Evolutionary conservation across 1,139 yeast genomes (phyloP).

Genomic region (Arxiozyma slooffiae): DNA sequence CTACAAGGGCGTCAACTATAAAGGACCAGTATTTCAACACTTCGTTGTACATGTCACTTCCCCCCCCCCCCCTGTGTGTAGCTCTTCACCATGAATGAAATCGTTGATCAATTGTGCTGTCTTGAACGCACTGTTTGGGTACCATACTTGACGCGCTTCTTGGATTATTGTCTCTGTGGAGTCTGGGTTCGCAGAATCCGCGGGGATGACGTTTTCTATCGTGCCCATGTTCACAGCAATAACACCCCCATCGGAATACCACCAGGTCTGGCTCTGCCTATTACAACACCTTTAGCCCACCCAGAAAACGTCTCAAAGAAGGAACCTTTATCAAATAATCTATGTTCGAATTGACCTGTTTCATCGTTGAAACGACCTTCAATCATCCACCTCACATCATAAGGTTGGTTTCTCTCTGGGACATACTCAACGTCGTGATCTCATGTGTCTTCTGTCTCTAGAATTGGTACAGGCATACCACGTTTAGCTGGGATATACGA

Average conservation of each 20-base stretch:
- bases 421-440: slow-evolving; percentile 80
- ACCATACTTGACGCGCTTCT: slow-evolving; percentile 99
- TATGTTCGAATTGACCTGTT: slow-evolving; percentile 56
- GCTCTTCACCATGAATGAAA: slow-evolving; percentile 94
- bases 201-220: slow-evolving; percentile 83
- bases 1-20: slow-evolving; percentile 94
- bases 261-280: slow-evolving; percentile 96
- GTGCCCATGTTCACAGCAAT: slow-evolving; percentile 90
- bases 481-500: slow-evolving; percentile 92
- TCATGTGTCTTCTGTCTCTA: slow-evolving; percentile 78
- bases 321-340: slow-evolving; percentile 83
- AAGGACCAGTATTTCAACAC: slow-evolving; percentile 92
- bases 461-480: slow-evolving; percentile 82
- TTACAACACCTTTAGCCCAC: slow-evolving; percentile 98
- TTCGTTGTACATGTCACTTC: slow-evolving; percentile 98
- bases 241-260: slow-evolving; percentile 97
- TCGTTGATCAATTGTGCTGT: slow-evolving; percentile 97
- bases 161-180: slow-evolving; percentile 80
- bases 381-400: slow-evolving; percentile 93
- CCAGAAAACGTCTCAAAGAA: slow-evolving; percentile 97
- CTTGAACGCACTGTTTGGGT: slow-evolving; percentile 97
- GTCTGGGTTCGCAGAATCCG: slow-evolving; percentile 96
- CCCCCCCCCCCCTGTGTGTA: no score
- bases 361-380: slow-evolving; percentile 63
- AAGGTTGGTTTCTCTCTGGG: slow-evolving; percentile 65